These are phyloP conservation scores for Rusavskia elegans DNA, from an alignment of 495 filamentous ascomycete genomes.

Conservation along the genomic window DNA sequence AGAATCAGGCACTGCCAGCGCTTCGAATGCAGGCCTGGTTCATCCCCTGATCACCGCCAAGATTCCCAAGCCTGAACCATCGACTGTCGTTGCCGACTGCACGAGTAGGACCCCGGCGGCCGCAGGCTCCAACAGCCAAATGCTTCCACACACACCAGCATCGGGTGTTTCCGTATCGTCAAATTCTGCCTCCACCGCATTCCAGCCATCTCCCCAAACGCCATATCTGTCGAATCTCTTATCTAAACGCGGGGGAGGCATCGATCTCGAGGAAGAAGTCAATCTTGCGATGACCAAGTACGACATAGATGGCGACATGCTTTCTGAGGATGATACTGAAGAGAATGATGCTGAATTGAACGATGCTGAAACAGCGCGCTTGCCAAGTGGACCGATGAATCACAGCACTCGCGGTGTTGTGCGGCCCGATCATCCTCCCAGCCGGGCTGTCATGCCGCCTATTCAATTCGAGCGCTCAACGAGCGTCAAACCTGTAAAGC, in stretches of 20 bases:
- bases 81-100: constrained; percentile 20
- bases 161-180: neutral
- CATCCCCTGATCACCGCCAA: constrained; percentile 53
- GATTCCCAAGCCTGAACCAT: constrained; percentile 31
- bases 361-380: neutral
- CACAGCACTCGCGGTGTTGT: constrained; percentile 19
- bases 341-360: constrained; percentile 26
- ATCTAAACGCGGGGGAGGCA: constrained; percentile 43
- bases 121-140: neutral
- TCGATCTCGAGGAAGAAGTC: constrained; percentile 46
- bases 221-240: constrained; percentile 64
- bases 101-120: too few species aligned
- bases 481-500: constrained; percentile 8
- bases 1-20: constrained; percentile 20
- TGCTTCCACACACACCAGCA: neutral
- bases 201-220: constrained; percentile 48
- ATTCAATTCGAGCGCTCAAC: constrained; percentile 32
- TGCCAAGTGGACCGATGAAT: neutral
- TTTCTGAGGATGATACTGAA: constrained; percentile 28
- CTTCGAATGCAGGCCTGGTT: constrained; percentile 38
- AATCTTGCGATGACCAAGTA: constrained; percentile 38
- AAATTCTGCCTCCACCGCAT: constrained; percentile 15
- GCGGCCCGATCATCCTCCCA: constrained; percentile 24
- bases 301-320: constrained; percentile 23
- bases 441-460: constrained; percentile 31